phyloP scores from a whole-genome alignment of 2,329 filamentous ascomycete species.

The Colletotrichum eremochloae region DNA sequence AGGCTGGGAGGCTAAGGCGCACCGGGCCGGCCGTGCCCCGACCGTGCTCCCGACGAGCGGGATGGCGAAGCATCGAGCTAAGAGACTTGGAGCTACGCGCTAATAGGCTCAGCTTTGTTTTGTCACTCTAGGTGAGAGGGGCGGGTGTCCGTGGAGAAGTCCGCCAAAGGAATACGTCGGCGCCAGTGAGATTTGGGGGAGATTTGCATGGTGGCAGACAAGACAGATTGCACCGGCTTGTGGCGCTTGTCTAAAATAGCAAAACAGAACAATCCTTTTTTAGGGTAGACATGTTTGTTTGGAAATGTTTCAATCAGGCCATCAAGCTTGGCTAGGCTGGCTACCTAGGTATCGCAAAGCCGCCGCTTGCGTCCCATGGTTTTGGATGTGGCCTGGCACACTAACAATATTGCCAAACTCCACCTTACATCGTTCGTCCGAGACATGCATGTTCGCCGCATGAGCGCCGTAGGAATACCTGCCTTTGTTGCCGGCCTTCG shows the following conservation, averaged over 20 bases:
- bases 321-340: neutral
- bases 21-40: constrained; percentile 41
- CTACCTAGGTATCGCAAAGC: neutral
- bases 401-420: neutral
- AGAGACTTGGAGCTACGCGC: constrained; percentile 13
- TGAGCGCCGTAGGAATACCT: neutral
- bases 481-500: neutral
- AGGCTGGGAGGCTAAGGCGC: constrained; percentile 37
- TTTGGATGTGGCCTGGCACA: neutral
- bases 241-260: neutral
- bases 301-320: constrained; percentile 7
- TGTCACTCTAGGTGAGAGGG: neutral
- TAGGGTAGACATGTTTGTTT: neutral
- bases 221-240: neutral
- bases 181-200: constrained; percentile 2
- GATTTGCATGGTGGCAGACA: neutral
- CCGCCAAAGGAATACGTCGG: constrained; percentile 1
- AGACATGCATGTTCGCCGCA: constrained; percentile 14
- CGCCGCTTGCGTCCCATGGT: constrained; percentile 6
- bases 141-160: constrained; percentile 40
- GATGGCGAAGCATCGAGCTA: constrained; percentile 32
- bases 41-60: constrained; percentile 41
- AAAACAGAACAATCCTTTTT: neutral
- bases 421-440: constrained; percentile 1
- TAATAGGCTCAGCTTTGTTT: constrained; percentile 16